Percentiles rank a stretch among this genome's conserved stretches.
Evolutionary conservation across 2,329 filamentous ascomycete genomes (phyloP).

Genomic region (Venturia oleaginea): DNA sequence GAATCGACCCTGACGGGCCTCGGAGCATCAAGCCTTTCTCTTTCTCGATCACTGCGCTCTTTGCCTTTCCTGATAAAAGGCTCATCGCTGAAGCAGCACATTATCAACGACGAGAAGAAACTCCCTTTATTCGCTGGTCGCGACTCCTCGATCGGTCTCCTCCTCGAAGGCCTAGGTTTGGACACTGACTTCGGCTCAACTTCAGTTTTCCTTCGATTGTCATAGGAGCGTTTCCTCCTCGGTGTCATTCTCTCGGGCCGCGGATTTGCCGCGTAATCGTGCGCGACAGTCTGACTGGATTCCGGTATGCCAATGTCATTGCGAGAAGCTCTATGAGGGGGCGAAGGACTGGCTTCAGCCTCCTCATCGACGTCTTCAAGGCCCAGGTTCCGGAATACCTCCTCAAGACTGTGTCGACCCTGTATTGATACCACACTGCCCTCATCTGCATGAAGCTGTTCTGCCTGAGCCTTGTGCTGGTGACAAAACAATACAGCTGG

Average conservation of each 20-base stretch:
- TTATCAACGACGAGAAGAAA: background rate
- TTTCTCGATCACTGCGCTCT: background rate
- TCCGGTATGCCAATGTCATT: conserved; percentile 3
- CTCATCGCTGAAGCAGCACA: conserved; percentile 1
- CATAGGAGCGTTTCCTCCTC: background rate
- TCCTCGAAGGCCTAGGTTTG: background rate
- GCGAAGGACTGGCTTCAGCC: conserved; percentile 3
- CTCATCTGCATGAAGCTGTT: conserved; percentile 23
- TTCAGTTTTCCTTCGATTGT: background rate
- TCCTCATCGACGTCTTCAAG: conserved; percentile 14
- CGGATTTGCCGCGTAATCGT: background rate
- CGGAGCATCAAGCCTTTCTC: background rate
- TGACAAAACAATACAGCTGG: conserved; percentile 71
- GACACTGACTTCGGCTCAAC: background rate
- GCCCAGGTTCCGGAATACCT: conserved; percentile 9
- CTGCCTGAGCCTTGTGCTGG: conserved; percentile 88
- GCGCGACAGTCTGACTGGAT: conserved; percentile 1
- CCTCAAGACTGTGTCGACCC: conserved; percentile 12
- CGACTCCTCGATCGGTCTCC: background rate
- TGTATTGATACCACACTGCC: conserved; percentile 9
- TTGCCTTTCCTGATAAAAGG: background rate
- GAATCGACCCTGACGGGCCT: background rate
- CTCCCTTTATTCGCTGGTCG: background rate
- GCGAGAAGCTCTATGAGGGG: background rate
- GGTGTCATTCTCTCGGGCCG: background rate